Conservation (phyloP, 2,329 filamentous ascomycete species). For the Penicillium palitans region DNA sequence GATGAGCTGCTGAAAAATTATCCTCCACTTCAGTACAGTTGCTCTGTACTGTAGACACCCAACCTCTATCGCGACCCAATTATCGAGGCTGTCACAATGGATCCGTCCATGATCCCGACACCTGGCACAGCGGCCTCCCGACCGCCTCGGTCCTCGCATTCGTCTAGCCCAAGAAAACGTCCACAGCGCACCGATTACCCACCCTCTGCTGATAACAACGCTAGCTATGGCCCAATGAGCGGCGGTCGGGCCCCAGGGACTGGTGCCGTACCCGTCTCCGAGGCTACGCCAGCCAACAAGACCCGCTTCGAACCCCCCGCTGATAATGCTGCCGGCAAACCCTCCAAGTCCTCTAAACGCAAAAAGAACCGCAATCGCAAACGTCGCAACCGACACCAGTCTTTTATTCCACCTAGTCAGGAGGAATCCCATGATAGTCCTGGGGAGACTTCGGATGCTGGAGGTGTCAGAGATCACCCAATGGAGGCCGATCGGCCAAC, state of each 20-base stretch:
- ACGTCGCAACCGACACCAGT: conserved; percentile 77
- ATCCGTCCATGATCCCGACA: conserved; percentile 17
- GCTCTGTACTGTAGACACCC: not conserved
- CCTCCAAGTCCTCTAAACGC: conserved; percentile 32
- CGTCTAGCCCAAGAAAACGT: conserved; percentile 16
- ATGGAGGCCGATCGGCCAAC: conserved; percentile 31
- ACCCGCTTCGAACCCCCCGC: conserved; percentile 25
- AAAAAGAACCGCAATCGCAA: conserved; percentile 76
- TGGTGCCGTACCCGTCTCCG: conserved; percentile 17
- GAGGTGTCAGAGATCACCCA: conserved; percentile 32
- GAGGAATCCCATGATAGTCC: conserved; percentile 53
- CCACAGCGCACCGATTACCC: conserved; percentile 21
- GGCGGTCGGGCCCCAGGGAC: conserved; percentile 15
- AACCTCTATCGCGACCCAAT: not conserved
- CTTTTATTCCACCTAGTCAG: conserved; percentile 63
- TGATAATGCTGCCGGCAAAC: conserved; percentile 21
- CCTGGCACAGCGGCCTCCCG: conserved; percentile 8
- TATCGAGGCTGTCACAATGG: conserved; percentile 9
- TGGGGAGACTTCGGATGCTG: conserved; percentile 53
- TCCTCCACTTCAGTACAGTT: not conserved
- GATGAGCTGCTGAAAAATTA: conserved; percentile 3
- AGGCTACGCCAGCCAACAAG: conserved; percentile 17
- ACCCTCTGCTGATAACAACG: conserved; percentile 21
- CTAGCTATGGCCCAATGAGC: conserved; percentile 23
- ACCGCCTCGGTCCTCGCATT: conserved; percentile 14